Evolutionary conservation across 305 asterid species (phyloP), one percentile per base, ranked within the genome.

Genomic region (Fraxinus floribunda): DNA sequence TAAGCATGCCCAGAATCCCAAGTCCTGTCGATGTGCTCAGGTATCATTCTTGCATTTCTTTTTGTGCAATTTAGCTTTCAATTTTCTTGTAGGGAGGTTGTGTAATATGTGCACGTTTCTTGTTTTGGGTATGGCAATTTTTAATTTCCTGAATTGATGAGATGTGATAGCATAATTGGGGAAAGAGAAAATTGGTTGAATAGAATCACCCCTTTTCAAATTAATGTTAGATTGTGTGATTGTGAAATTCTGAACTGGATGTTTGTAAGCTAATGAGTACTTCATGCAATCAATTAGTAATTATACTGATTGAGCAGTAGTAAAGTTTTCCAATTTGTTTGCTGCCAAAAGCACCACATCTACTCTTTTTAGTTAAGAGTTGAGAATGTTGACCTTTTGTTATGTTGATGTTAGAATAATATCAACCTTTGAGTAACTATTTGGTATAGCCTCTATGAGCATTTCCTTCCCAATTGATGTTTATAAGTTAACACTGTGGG

Each of bases 1-100:
- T 60, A 87, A 83, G 82, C 86, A 78, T 60, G 86, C 90, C 9
- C 88, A 83, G 9, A 77, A 89, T 86, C 87, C 80, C 68, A 92
- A 90, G 81, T 86, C 91, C 16, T 95, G 98, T 68, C 91, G 62
- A 41, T 95, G 98, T 88, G 83, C 94, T 78, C 87, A 94, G 98
- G 98, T 95, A 16, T 2, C 24, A 72, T 80, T 30, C 38, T 75
- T 41, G 10, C 66, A 24, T 38, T 77, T 35, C 18, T 3, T 57
- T 38, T 64, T 16, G 72, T 78, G 62, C 66, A 46, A 38, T 81
- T 77, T 76, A 78, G 68, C 68, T 57, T 7, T 83, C 81, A 75
- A 76, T n/a, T 32, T 64, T 81, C 29, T 29, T 36, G 57, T 66
- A 55, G 7, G 15, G 64, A 30, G 80, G 77, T 78, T 38, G 34